A percentile compares a stretch with the other conserved stretches of the same genome.
phyloP scores from a whole-genome alignment of 768 basidiomycete genomes.

The Pulveroboletus sp. region DNA sequence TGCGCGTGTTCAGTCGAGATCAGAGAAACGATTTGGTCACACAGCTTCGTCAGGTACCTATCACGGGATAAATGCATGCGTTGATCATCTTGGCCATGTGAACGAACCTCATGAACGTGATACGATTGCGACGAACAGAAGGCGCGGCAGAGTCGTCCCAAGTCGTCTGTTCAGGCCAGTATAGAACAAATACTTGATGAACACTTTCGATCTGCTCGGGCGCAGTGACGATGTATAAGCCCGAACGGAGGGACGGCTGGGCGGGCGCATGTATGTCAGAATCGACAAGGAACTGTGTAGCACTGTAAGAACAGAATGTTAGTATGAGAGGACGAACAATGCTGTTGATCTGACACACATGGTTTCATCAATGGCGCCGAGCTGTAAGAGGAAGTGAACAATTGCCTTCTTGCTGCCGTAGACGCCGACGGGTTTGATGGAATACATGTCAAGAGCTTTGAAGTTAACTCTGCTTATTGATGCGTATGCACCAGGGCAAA shows the following conservation, averaged over 20 bases:
- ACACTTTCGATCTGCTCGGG: neutral
- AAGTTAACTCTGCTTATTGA: conserved; percentile 58
- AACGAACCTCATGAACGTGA: conserved; percentile 58
- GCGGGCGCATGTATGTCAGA: neutral
- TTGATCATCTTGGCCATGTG: neutral
- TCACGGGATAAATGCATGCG: neutral
- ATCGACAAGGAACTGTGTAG: conserved; percentile 13
- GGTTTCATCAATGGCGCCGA: conserved; percentile 35
- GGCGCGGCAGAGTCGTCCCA: conserved; percentile 50
- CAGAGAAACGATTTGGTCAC: conserved; percentile 51
- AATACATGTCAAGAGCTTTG: conserved; percentile 42
- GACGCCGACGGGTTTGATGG: conserved; percentile 49
- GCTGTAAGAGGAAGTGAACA: conserved; percentile 38
- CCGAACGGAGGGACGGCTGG: conserved; percentile 19
- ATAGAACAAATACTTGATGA: conserved; percentile 44
- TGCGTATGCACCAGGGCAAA: conserved; percentile 49
- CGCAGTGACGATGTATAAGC: conserved; percentile 17
- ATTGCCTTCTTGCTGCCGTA: conserved; percentile 56
- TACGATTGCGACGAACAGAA: conserved; percentile 47
- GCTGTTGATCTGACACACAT: conserved; percentile 32
- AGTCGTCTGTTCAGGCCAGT: conserved; percentile 60
- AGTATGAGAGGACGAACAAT: neutral
- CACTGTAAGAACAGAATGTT: conserved; percentile 1
- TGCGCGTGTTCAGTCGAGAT: conserved; percentile 46
- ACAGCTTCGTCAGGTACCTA: conserved; percentile 58